Conservation (phyloP, 495 filamentous ascomycete genomes). For the Rusavskia elegans region DNA sequence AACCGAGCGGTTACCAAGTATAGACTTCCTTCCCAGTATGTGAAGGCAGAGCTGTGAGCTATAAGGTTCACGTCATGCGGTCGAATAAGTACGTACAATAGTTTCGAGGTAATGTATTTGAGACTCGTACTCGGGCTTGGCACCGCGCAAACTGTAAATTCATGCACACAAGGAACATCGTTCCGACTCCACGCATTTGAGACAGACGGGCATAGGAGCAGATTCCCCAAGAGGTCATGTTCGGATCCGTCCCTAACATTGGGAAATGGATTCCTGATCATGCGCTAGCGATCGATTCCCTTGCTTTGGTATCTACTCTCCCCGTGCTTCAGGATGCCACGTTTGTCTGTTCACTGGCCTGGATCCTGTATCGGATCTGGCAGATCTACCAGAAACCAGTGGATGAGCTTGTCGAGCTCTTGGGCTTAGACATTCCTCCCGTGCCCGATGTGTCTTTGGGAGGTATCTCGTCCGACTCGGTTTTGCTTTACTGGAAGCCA, state of each 20-base stretch:
- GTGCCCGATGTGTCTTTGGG: constrained; percentile 85
- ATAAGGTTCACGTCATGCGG: no score
- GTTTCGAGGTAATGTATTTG: no score
- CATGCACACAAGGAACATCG: no score
- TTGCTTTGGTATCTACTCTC: constrained; percentile 11
- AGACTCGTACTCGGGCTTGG: no score
- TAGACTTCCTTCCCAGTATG: no score
- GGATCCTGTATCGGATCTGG: constrained; percentile 66
- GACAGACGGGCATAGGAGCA: no score
- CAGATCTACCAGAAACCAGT: constrained; percentile 53
- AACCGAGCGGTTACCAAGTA: no score
- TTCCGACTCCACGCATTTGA: no score
- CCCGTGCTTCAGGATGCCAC: constrained; percentile 32
- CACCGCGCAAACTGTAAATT: no score
- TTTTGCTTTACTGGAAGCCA: constrained; percentile 83
- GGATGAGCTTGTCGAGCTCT: constrained; percentile 71
- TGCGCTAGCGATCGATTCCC: neutral
- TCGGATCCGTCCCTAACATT: neutral
- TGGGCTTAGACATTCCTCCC: constrained; percentile 85
- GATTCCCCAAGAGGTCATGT: no score
- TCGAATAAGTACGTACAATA: no score
- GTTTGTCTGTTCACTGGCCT: constrained; percentile 34
- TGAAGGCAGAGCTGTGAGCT: no score
- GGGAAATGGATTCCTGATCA: neutral
- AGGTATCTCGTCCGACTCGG: constrained; percentile 69